These are phyloP conservation scores for Heritiera littoralis DNA, from an alignment of 345 rosid genomes.

Conservation along the genomic window DNA sequence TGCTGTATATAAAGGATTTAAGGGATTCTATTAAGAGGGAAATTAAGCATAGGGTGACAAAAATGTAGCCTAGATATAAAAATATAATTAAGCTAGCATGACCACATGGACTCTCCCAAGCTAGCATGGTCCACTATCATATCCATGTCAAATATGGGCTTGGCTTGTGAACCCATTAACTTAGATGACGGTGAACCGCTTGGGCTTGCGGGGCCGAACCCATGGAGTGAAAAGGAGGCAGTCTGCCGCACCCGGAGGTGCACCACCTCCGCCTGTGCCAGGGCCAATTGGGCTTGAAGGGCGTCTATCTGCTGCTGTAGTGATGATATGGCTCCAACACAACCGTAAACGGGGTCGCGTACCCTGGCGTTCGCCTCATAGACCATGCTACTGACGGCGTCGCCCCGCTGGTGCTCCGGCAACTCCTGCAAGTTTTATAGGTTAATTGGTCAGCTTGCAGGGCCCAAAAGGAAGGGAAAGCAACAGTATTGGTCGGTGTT, in stretches of 20 bases:
- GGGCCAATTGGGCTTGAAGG: slow-evolving; percentile 83
- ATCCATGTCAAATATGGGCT: slow-evolving; percentile 63
- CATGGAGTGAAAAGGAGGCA: slow-evolving; percentile 35
- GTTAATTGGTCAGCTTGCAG: not conserved
- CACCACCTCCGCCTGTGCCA: slow-evolving; percentile 87
- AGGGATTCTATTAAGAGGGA: not conserved
- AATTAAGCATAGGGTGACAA: slow-evolving; percentile 20
- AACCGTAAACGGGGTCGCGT: slow-evolving; percentile 92
- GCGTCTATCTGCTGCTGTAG: slow-evolving; percentile 79
- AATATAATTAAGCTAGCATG: slow-evolving; percentile 36
- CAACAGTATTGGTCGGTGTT: not conserved
- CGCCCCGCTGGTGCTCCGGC: slow-evolving; percentile 74
- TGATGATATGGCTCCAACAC: slow-evolving; percentile 87
- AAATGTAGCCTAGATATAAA: not conserved
- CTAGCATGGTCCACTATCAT: slow-evolving; percentile 53
- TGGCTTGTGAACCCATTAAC: slow-evolving; percentile 55
- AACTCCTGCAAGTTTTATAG: slow-evolving; percentile 52
- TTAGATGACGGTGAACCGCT: slow-evolving; percentile 64
- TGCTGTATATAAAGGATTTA: not conserved
- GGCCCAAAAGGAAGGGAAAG: not conserved
- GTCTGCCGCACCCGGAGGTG: slow-evolving; percentile 68
- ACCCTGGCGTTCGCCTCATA: slow-evolving; percentile 96
- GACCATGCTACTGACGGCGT: slow-evolving; percentile 90
- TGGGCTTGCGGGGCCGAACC: slow-evolving; percentile 52
- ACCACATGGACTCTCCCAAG: slow-evolving; percentile 74